phyloP scores from a whole-genome alignment of 306 rosid genomes.

The Trichosanthes cucumerina region DNA sequence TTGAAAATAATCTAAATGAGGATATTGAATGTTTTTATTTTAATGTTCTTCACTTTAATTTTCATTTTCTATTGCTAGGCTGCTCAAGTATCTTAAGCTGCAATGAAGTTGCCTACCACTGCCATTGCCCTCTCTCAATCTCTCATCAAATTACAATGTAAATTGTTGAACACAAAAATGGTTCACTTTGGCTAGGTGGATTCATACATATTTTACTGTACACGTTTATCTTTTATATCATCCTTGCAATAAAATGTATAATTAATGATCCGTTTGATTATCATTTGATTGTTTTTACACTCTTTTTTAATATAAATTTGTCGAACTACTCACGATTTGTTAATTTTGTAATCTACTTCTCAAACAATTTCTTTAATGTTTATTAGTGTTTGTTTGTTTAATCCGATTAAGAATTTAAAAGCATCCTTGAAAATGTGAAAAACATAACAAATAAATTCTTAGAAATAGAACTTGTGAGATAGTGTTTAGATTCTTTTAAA shows the following conservation, averaged over 20 bases:
- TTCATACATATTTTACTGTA: background rate
- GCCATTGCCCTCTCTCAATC: background rate
- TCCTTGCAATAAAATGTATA: background rate
- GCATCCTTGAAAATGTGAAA: background rate
- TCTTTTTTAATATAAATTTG: no score
- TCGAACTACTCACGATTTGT: no score
- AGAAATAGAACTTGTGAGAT: background rate
- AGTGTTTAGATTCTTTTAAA: background rate
- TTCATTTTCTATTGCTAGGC: background rate
- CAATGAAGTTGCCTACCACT: slow-evolving; percentile 1
- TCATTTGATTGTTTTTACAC: background rate
- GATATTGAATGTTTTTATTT: background rate
- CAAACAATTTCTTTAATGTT: background rate
- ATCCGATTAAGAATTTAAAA: background rate
- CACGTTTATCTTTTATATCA: background rate
- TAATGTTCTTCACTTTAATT: background rate
- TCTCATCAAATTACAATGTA: background rate
- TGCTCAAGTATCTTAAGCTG: slow-evolving; percentile 16
- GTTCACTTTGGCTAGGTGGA: background rate
- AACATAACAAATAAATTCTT: background rate
- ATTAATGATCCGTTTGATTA: background rate
- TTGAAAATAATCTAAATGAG: background rate
- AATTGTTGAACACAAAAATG: background rate
- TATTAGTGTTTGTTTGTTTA: background rate
- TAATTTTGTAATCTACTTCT: no score